Percentiles rank a stretch among this genome's conserved stretches.
These are phyloP conservation scores for Vigna angularis DNA, from an alignment of 306 rosid species.

Conservation along the genomic window DNA sequence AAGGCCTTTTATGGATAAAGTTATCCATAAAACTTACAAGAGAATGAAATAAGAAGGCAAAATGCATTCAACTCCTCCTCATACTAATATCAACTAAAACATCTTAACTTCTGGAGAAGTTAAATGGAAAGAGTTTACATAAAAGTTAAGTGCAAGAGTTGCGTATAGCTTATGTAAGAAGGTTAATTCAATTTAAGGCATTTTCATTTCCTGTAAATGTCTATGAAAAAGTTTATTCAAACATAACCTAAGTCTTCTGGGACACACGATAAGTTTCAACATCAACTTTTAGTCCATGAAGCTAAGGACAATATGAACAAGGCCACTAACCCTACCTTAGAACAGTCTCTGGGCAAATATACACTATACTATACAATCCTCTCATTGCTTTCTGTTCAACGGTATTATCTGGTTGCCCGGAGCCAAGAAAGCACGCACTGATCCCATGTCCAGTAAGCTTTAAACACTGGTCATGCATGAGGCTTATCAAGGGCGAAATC, in stretches of 20 bases:
- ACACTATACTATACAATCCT: constrained; percentile 79
- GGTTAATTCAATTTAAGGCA: not conserved
- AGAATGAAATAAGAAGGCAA: not conserved
- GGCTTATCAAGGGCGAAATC: constrained; percentile 90
- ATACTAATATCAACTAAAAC: not conserved
- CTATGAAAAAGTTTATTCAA: not conserved
- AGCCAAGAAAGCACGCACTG: constrained; percentile 95
- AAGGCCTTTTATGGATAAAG: not conserved
- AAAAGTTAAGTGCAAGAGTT: not conserved
- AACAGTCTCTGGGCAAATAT: constrained; percentile 90
- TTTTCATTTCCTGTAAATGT: not conserved
- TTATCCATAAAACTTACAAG: not conserved
- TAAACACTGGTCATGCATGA: constrained; percentile 97
- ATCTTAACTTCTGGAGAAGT: not conserved
- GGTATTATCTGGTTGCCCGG: constrained; percentile 89
- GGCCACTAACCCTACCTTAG: constrained; percentile 64
- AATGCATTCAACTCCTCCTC: not conserved
- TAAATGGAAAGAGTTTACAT: not conserved
- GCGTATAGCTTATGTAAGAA: not conserved
- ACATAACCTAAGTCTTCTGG: not conserved
- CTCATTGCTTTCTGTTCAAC: constrained; percentile 86
- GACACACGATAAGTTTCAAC: constrained; percentile 14
- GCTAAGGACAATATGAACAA: not conserved
- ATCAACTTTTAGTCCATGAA: not conserved
- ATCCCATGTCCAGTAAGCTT: constrained; percentile 76